Percentiles rank a stretch among this genome's conserved stretches.
These are phyloP conservation scores for Aspergillus fijiensis DNA, from an alignment of 2,329 filamentous ascomycete genomes.

Conservation along the genomic window DNA sequence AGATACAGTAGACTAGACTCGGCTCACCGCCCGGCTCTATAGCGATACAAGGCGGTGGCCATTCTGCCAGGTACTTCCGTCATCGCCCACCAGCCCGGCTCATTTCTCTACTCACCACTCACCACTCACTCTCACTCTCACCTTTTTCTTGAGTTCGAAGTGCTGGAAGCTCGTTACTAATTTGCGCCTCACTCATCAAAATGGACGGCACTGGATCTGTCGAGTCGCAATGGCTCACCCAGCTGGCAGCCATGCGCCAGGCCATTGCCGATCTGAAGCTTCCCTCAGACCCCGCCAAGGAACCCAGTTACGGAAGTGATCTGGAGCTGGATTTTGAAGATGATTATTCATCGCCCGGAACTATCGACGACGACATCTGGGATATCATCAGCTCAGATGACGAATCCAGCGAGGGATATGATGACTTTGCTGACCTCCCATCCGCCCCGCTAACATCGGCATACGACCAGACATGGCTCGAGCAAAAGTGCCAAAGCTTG, in stretches of 20 bases:
- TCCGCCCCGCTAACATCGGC: constrained; percentile 29
- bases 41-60: not conserved
- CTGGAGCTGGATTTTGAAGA: constrained; percentile 62
- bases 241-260: constrained; percentile 81
- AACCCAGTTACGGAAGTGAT: constrained; percentile 53
- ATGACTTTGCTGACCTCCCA: constrained; percentile 50
- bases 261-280: constrained; percentile 73
- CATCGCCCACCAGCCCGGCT: not conserved
- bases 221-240: constrained; percentile 74
- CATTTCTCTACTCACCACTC: not conserved
- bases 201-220: constrained; percentile 19
- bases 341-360: constrained; percentile 57
- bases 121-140: not conserved
- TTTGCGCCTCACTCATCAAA: constrained; percentile 3
- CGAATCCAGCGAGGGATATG: constrained; percentile 64
- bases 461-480: constrained; percentile 70
- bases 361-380: constrained; percentile 77
- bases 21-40: not conserved
- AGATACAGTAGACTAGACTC: not conserved
- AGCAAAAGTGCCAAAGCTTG: constrained; percentile 65
- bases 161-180: not conserved
- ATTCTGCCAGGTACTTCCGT: constrained; percentile 5
- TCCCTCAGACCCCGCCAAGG: constrained; percentile 49
- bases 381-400: constrained; percentile 79
- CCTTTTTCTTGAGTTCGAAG: not conserved